phyloP scores from a whole-genome alignment of 2,329 filamentous ascomycete species.

The Monosporascus sp. region DNA sequence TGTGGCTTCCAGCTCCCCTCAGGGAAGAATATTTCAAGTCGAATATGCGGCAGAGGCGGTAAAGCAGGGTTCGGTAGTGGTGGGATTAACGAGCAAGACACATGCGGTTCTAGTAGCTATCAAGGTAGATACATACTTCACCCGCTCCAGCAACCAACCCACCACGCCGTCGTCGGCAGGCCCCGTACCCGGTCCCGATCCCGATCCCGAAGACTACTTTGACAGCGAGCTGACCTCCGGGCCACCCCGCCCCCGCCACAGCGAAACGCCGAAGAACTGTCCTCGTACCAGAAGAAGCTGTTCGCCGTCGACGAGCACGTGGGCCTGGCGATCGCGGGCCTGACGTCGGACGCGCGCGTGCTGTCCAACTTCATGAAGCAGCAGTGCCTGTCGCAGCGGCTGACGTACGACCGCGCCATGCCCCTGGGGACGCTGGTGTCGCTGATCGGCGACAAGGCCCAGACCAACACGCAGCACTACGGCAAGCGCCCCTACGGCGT shows the following conservation, averaged over 20 bases:
- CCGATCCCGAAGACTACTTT: background rate
- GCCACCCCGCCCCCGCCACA: conserved; percentile 32
- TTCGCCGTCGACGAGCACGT: conserved; percentile 95
- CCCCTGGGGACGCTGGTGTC: conserved; percentile 83
- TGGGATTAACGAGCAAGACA: conserved; percentile 96
- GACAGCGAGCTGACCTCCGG: conserved; percentile 1
- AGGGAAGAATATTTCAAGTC: conserved; percentile 99
- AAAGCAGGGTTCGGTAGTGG: conserved; percentile 97
- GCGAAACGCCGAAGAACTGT: conserved; percentile 98
- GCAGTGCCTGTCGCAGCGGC: conserved; percentile 90
- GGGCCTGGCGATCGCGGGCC: conserved; percentile 90
- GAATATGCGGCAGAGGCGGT: conserved; percentile 98
- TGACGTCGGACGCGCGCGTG: conserved; percentile 95
- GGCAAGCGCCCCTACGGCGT: conserved; percentile 95
- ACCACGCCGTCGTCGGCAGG: background rate
- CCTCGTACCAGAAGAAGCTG: conserved; percentile 99
- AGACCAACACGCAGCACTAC: conserved; percentile 97
- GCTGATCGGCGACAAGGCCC: conserved; percentile 92
- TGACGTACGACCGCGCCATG: conserved; percentile 93
- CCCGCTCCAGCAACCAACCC: background rate
- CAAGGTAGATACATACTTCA: conserved; percentile 62
- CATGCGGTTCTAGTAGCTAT: conserved; percentile 92
- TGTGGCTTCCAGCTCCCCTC: conserved; percentile 68
- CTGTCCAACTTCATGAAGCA: conserved; percentile 99
- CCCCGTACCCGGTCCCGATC: background rate